Base-by-base conservation (phyloP, 140 eudicot species). In the Bidens hawaiensis region DNA sequence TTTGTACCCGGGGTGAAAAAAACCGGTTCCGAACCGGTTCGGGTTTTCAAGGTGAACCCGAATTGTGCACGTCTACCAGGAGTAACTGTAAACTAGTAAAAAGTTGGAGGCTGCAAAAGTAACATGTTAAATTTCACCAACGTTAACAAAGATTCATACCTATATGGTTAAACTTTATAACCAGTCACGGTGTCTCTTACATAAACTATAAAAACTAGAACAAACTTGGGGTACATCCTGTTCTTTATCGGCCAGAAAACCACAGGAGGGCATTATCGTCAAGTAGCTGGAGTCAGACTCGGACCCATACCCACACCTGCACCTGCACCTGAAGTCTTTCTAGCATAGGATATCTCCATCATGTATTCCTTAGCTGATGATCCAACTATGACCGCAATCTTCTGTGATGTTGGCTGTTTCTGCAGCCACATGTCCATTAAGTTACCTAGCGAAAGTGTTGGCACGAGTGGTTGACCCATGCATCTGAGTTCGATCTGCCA, bases 361-460 rank as follows among this genome's bases (percentile, higher is more conserved):
- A 86, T 90, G 64, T 83, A 86, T 51, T 90, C 97, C 82, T 79
- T 83, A 7, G 88, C 97, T 1, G 95, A 86, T 24, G 94, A 78
- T 27, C 95, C 95, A 25, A 86, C 68, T 22, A 54, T 53, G 43
- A 83, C 82, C 0, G 82, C 67, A 28, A 83, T 76, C 27, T 65
- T 81, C 33, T 81, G 78, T 1, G 82, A 71, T 4, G 78, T 30
- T 30, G 95, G 74, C 10, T 72, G 76, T 16, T 75, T 78, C 60
- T 74, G 88, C 31, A 86, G 84, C 95, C 94, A 90, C 24, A 69
- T 28, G 15, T 90, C 95, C 56, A 86, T 79, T 22, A 83, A 72
- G 55, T 70, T 79, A 22, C 76, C 76, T 41, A 90, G 66, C 50
- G 75, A 66, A 78, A 81, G 45, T 1, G 78, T 67, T 16, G 95